Evolutionary conservation across 257 asterid genomes (phyloP).

Genomic region (Parsonsia alboflavescens): DNA sequence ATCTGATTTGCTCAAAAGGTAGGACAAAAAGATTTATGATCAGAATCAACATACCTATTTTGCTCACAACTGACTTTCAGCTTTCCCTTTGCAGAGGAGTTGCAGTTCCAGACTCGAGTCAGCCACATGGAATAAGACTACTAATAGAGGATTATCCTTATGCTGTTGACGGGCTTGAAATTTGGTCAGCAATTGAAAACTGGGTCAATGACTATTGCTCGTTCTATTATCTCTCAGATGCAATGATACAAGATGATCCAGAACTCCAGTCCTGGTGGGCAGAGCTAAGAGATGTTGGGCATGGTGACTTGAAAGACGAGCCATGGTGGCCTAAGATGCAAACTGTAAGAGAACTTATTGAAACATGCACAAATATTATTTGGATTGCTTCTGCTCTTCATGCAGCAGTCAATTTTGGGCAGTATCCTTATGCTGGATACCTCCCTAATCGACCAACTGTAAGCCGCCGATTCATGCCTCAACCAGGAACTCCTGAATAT

Average conservation of each 20-base stretch:
- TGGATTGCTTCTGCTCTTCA: constrained; percentile 88
- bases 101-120: constrained; percentile 50
- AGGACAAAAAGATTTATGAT: constrained; percentile 1
- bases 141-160: constrained; percentile 71
- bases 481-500: constrained; percentile 45
- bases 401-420: constrained; percentile 80
- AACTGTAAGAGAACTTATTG: constrained; percentile 40
- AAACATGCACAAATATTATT: constrained; percentile 55
- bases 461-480: constrained; percentile 70
- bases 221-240: constrained; percentile 46
- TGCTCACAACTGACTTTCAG: neutral
- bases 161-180: constrained; percentile 74
- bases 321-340: constrained; percentile 76
- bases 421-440: constrained; percentile 71
- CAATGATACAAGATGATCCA: constrained; percentile 29
- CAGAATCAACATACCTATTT: constrained; percentile 1
- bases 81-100: constrained; percentile 48
- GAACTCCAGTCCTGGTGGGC: constrained; percentile 86
- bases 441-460: constrained; percentile 78
- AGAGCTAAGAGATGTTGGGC: constrained; percentile 64
- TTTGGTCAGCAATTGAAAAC: constrained; percentile 61
- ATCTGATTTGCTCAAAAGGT: constrained; percentile 73
- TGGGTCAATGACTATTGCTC: constrained; percentile 65
- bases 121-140: constrained; percentile 54
- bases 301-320: constrained; percentile 59